Conservation (phyloP, 306 rosid species). For the Datisca glomerata region DNA sequence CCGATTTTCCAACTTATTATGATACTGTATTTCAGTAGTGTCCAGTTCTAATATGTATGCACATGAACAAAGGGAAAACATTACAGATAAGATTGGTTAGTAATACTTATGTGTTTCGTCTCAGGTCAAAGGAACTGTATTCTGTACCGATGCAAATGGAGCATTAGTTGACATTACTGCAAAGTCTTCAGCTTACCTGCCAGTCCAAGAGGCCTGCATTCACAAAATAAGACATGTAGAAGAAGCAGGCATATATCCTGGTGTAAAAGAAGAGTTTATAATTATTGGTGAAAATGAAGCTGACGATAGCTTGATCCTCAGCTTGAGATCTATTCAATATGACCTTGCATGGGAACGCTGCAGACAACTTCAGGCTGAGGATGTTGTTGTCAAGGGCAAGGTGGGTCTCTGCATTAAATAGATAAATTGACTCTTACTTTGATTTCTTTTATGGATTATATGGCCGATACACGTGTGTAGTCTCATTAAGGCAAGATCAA, state of each 20-base stretch:
- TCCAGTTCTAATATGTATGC: no score
- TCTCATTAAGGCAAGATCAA: no score
- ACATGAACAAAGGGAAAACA: no score
- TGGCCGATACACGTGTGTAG: no score
- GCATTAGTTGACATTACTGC: conserved; percentile 82
- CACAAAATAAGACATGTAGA: conserved; percentile 55
- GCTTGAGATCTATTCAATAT: conserved; percentile 62
- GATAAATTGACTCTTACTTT: no score
- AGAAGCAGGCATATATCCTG: conserved; percentile 71
- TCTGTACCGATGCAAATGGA: conserved; percentile 49
- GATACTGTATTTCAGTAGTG: no score
- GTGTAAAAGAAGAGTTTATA: conserved; percentile 67
- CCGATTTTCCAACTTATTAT: no score
- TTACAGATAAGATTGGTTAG: background rate
- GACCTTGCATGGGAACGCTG: conserved; percentile 96
- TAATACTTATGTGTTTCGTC: conserved; percentile 1
- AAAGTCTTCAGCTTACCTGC: conserved; percentile 84
- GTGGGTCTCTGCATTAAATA: conserved; percentile 35
- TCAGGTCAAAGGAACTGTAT: conserved; percentile 81
- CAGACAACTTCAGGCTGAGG: conserved; percentile 93
- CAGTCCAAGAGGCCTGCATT: conserved; percentile 62
- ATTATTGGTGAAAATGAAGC: conserved; percentile 73
- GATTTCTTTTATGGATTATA: background rate
- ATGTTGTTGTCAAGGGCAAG: conserved; percentile 93
- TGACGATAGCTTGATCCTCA: conserved; percentile 68